Percentiles rank a stretch among this genome's conserved stretches.
These are phyloP conservation scores for Solanum bukasovii DNA, from an alignment of 257 asterid genomes.

Conservation along the genomic window DNA sequence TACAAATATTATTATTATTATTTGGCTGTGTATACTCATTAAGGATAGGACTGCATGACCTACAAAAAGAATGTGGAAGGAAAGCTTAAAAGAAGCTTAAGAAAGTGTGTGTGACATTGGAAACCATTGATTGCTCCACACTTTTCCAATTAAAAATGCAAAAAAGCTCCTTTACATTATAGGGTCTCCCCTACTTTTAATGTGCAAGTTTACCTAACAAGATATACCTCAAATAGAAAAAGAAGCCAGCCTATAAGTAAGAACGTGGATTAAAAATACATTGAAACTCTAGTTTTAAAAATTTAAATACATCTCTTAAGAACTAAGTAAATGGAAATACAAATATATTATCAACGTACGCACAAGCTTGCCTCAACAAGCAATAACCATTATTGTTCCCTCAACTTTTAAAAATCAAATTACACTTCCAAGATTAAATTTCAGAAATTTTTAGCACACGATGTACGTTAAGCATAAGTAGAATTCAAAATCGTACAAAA, in stretches of 20 bases:
- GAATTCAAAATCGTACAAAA: background rate
- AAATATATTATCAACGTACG: background rate
- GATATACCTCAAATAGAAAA: background rate
- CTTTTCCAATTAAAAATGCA: background rate
- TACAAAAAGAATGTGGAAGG: background rate
- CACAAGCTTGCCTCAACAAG: background rate
- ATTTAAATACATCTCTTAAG: background rate
- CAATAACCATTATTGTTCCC: background rate
- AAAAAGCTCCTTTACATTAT: background rate
- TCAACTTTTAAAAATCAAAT: too few relatives aligned
- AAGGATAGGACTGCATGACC: background rate
- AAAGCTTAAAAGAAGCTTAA: background rate
- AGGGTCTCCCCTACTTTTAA: background rate
- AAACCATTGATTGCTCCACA: background rate
- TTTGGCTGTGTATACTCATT: background rate
- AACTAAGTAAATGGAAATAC: background rate
- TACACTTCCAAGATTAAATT: background rate
- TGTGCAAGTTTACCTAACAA: background rate
- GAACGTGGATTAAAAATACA: background rate
- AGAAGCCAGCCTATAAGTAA: background rate
- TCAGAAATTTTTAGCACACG: background rate
- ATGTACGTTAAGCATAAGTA: background rate
- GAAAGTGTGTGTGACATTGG: background rate
- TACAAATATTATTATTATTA: background rate
- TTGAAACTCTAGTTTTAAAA: background rate